Conservation (phyloP, 148 eudicot species). For the Rhododendron vialii region DNA sequence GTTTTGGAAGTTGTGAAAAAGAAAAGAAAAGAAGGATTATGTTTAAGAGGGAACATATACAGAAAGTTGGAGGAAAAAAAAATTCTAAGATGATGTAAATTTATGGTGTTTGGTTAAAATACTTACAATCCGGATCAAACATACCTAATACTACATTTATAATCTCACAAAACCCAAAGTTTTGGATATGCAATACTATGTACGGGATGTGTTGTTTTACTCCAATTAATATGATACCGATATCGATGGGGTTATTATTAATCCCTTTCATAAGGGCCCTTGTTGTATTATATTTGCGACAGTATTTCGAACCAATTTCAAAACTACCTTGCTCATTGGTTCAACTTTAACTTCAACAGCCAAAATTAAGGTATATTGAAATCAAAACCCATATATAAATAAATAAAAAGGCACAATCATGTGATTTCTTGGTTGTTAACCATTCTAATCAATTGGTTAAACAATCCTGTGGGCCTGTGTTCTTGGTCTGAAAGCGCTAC, state of each 20-base stretch:
- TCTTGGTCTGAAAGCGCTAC: not conserved
- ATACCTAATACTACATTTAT: not conserved
- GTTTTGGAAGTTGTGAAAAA: no score
- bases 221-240: not conserved
- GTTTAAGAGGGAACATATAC: no score
- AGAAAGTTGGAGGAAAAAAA: not conserved
- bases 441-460: not conserved
- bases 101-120: not conserved
- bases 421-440: not conserved
- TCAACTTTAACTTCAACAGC: not conserved
- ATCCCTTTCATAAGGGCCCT: not conserved
- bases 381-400: not conserved
- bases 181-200: not conserved
- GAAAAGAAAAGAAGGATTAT: no score
- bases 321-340: not conserved
- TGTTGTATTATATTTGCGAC: not conserved
- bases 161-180: not conserved
- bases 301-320: not conserved
- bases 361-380: not conserved
- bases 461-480: not conserved
- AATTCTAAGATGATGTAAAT: no score
- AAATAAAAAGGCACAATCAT: not conserved
- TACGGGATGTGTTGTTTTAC: not conserved
- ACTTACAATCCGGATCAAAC: not conserved
- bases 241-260: not conserved